Evolutionary conservation across 108 stramenopile genomes (phyloP).

Genomic region (Phaeodactylum tricornutum): DNA sequence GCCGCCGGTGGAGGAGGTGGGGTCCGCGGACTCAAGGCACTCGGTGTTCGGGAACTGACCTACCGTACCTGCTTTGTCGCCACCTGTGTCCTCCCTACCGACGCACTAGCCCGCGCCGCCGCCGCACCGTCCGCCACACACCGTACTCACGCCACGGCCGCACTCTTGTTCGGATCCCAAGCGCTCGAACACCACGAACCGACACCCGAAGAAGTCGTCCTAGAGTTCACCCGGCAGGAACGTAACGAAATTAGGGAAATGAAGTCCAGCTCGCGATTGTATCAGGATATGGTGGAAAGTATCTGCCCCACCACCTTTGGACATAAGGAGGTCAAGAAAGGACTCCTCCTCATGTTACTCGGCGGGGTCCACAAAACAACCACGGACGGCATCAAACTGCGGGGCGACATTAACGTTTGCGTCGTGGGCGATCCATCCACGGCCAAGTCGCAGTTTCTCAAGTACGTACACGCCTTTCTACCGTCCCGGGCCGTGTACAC

Average conservation of each 20-base stretch:
- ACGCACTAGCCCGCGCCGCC: slow-evolving; percentile 28
- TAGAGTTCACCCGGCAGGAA: slow-evolving; percentile 83
- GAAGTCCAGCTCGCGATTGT: slow-evolving; percentile 50
- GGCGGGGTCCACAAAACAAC: slow-evolving; percentile 97
- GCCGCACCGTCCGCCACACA: slow-evolving; percentile 12
- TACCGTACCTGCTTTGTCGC: slow-evolving; percentile 94
- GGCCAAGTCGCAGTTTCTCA: slow-evolving; percentile 97
- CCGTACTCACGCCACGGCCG: slow-evolving; percentile 35
- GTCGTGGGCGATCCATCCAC: slow-evolving; percentile 97
- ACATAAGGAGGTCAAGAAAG: slow-evolving; percentile 93
- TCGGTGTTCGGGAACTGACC: slow-evolving; percentile 95
- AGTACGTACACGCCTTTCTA: slow-evolving; percentile 91
- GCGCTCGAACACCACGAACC: slow-evolving; percentile 28
- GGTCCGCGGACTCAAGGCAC: slow-evolving; percentile 77
- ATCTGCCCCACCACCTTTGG: slow-evolving; percentile 95
- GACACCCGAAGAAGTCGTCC: slow-evolving; percentile 67
- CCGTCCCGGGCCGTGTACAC: slow-evolving; percentile 92
- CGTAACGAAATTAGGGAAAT: slow-evolving; percentile 79
- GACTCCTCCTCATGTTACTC: slow-evolving; percentile 90
- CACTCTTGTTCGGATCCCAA: slow-evolving; percentile 16
- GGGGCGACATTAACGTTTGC: slow-evolving; percentile 95
- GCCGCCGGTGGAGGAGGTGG: slow-evolving; percentile 85
- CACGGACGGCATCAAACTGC: slow-evolving; percentile 90
- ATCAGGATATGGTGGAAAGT: slow-evolving; percentile 66
- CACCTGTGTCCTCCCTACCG: slow-evolving; percentile 61